Evolutionary conservation across 2,329 filamentous ascomycete species (phyloP).

Genomic region (Fusarium continuum): DNA sequence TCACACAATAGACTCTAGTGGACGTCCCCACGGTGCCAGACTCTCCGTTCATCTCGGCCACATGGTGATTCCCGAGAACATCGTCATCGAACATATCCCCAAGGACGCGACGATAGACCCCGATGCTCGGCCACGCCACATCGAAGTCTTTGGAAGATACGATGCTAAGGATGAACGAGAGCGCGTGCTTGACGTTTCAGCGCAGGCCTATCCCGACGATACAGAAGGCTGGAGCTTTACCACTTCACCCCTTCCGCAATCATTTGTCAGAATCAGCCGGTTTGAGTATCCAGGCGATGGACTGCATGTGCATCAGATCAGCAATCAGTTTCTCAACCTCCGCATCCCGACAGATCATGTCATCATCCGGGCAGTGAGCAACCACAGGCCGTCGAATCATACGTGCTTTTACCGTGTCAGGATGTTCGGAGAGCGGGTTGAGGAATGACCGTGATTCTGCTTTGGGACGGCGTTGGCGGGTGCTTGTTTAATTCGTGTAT

Average conservation of each 20-base stretch:
- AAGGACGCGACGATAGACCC: constrained; percentile 69
- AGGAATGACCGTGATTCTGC: not conserved
- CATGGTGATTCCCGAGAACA: constrained; percentile 70
- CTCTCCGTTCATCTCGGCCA: constrained; percentile 70
- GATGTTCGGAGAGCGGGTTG: constrained; percentile 56
- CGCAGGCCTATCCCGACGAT: constrained; percentile 51
- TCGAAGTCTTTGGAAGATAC: constrained; percentile 75
- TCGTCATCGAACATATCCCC: constrained; percentile 78
- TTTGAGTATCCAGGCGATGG: constrained; percentile 62
- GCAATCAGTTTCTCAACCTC: constrained; percentile 59
- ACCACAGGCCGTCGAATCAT: constrained; percentile 66
- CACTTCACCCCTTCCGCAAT: constrained; percentile 42
- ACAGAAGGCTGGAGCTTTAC: constrained; percentile 44
- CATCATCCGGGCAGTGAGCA: constrained; percentile 64
- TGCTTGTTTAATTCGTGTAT: constrained; percentile 1
- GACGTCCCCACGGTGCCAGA: constrained; percentile 64
- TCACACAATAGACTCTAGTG: constrained; percentile 50
- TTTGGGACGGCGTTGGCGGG: constrained; percentile 5
- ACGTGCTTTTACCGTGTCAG: constrained; percentile 74
- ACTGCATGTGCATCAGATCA: constrained; percentile 62
- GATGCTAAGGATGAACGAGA: constrained; percentile 55
- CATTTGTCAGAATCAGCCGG: constrained; percentile 66
- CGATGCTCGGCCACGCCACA: constrained; percentile 68
- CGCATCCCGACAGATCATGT: constrained; percentile 61
- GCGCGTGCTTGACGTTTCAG: constrained; percentile 55